Conservation (phyloP, 1,284 basidiomycete species). For the Ustilago cynodontis region DNA sequence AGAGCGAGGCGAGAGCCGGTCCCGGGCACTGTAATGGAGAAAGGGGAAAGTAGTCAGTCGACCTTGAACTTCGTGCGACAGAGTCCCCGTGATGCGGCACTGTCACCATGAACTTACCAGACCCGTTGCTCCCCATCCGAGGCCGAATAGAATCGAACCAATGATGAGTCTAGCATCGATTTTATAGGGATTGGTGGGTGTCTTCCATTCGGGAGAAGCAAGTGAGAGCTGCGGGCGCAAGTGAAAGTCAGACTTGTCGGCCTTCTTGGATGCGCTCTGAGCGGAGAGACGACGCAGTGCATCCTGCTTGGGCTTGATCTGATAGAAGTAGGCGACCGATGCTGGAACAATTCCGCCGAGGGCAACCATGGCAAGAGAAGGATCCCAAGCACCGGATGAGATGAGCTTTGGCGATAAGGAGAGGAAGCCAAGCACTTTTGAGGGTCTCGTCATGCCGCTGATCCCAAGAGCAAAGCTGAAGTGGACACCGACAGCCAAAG, state of each 20-base stretch:
- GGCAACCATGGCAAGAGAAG: constrained; percentile 72
- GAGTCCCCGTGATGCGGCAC: too few species aligned
- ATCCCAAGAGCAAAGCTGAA: constrained; percentile 66
- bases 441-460: constrained; percentile 64
- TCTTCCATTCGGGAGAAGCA: constrained; percentile 53
- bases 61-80: too few species aligned
- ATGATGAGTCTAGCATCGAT: constrained; percentile 57
- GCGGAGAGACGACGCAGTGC: constrained; percentile 12
- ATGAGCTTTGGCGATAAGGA: constrained; percentile 23
- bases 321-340: constrained; percentile 66
- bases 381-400: constrained; percentile 69
- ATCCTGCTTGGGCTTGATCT: constrained; percentile 48
- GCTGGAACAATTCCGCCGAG: constrained; percentile 72
- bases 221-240: constrained; percentile 26
- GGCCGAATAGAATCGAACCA: constrained; percentile 63
- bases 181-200: constrained; percentile 48
- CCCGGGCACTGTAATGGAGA: constrained; percentile 43
- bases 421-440: constrained; percentile 33
- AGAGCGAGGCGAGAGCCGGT: constrained; percentile 47
- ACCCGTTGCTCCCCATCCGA: constrained; percentile 66
- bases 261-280: constrained; percentile 7
- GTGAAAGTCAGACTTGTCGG: constrained; percentile 14
- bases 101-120: constrained; percentile 24
- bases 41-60: not conserved
- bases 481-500: constrained; percentile 60